These are phyloP conservation scores for Berkeleyomyces basicola DNA, from an alignment of 2,329 filamentous ascomycete genomes.

Conservation along the genomic window DNA sequence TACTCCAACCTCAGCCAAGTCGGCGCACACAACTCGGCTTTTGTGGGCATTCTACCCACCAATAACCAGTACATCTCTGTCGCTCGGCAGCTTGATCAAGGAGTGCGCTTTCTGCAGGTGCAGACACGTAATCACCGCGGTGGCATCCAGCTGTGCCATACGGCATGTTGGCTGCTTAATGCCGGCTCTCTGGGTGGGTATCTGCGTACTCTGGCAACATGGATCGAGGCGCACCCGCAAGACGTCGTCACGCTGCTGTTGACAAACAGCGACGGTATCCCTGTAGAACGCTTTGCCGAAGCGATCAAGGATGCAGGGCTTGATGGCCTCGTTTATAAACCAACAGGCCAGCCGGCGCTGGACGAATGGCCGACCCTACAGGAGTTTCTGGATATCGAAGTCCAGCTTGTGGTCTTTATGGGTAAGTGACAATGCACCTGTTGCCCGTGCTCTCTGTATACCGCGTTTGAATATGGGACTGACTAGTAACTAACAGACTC, in stretches of 20 bases:
- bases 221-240: conserved; percentile 40
- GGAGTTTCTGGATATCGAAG: conserved; percentile 43
- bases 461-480: not conserved
- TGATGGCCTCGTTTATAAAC: conserved; percentile 38
- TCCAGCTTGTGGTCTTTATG: conserved; percentile 54
- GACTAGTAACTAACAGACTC: not conserved
- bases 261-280: conserved; percentile 43
- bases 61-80: conserved; percentile 46
- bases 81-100: conserved; percentile 39
- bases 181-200: conserved; percentile 39
- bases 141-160: conserved; percentile 46
- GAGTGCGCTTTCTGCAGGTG: conserved; percentile 46
- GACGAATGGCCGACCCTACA: conserved; percentile 54
- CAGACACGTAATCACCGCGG: conserved; percentile 41
- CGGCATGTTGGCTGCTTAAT: conserved; percentile 41
- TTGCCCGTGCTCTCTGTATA: not conserved
- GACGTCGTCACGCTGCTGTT: conserved; percentile 48
- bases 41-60: conserved; percentile 36
- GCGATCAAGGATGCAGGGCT: conserved; percentile 40
- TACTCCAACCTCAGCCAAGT: conserved; percentile 46
- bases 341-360: conserved; percentile 23
- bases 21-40: conserved; percentile 49
- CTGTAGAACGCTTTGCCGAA: conserved; percentile 36
- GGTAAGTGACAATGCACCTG: conserved; percentile 24
- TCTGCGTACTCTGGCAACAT: conserved; percentile 39